A percentile compares a stretch with the other conserved stretches of the same genome.
Evolutionary conservation across 2,329 filamentous ascomycete species (phyloP).

Genomic region (Arthrobotrys pseudoclavata): DNA sequence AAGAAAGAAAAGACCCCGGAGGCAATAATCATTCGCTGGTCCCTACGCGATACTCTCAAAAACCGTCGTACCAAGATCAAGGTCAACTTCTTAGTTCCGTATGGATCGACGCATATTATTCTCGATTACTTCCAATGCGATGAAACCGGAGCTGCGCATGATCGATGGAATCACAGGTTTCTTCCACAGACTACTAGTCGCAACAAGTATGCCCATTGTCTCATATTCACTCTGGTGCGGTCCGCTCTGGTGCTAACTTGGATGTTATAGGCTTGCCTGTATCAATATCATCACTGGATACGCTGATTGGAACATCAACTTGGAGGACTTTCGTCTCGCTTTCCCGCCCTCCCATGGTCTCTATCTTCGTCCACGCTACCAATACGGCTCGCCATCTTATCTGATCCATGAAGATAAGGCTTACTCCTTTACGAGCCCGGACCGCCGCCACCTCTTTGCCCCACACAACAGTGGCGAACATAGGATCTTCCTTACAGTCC

Average conservation of each 20-base stretch:
- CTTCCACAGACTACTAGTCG: constrained; percentile 27
- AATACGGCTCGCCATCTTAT: constrained; percentile 33
- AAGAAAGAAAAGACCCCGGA: constrained; percentile 47
- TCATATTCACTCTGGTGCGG: not conserved
- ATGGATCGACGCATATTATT: constrained; percentile 40
- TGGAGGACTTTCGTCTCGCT: constrained; percentile 38
- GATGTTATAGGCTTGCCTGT: constrained; percentile 36
- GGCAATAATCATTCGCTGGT: constrained; percentile 53
- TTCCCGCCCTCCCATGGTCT: constrained; percentile 31
- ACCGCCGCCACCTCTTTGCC: constrained; percentile 14
- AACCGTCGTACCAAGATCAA: constrained; percentile 40
- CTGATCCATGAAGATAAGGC: constrained; percentile 31
- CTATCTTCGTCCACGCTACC: constrained; percentile 43
- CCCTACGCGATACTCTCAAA: constrained; percentile 44
- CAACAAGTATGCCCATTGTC: constrained; percentile 28
- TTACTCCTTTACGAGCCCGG: constrained; percentile 43
- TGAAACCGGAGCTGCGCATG: not conserved
- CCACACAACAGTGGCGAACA: constrained; percentile 1
- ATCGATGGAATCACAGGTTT: constrained; percentile 15
- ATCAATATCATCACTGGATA: constrained; percentile 56
- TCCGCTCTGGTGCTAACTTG: constrained; percentile 1
- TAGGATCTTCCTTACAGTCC: constrained; percentile 39
- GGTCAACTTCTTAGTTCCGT: constrained; percentile 40
- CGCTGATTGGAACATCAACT: constrained; percentile 48
- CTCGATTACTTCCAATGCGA: constrained; percentile 49